These are phyloP conservation scores for Naegleria gruberi DNA, from an alignment of 208 protist genomes.

Conservation along the genomic window DNA sequence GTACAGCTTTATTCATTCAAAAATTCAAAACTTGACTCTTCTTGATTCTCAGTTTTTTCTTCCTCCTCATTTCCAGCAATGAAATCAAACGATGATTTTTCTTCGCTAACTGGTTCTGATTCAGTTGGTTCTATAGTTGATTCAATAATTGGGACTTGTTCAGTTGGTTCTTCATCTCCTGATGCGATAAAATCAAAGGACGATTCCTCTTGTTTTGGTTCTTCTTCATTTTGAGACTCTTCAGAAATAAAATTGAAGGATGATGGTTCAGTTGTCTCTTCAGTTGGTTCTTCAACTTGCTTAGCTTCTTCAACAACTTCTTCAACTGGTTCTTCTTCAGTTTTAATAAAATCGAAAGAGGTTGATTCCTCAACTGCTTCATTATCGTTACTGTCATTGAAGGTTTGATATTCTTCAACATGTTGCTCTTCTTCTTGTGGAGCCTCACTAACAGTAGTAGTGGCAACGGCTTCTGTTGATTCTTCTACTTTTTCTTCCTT, in stretches of 20 bases:
- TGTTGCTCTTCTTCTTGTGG: background rate
- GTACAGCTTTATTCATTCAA: no score
- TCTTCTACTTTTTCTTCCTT: background rate
- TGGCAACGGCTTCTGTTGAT: background rate
- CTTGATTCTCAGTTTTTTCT: background rate
- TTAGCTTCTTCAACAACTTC: no score
- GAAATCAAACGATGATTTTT: background rate
- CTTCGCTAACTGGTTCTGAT: no score
- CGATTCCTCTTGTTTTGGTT: no score
- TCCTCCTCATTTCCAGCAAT: background rate
- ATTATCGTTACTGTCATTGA: background rate
- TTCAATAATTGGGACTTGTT: no score
- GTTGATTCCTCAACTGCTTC: background rate
- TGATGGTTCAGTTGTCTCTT: background rate
- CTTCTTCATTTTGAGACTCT: background rate
- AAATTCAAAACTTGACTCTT: background rate
- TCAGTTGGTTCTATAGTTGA: no score
- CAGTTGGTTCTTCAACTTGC: background rate
- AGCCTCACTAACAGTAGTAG: background rate
- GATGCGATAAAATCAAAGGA: background rate
- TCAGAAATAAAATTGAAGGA: background rate
- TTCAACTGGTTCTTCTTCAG: background rate
- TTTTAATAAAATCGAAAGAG: background rate
- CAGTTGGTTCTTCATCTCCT: background rate
- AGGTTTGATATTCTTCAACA: background rate